A percentile compares a stretch with the other conserved stretches of the same genome.
Evolutionary conservation across 2,329 filamentous ascomycete genomes (phyloP).

Genomic region (Nectriaceae sp.): DNA sequence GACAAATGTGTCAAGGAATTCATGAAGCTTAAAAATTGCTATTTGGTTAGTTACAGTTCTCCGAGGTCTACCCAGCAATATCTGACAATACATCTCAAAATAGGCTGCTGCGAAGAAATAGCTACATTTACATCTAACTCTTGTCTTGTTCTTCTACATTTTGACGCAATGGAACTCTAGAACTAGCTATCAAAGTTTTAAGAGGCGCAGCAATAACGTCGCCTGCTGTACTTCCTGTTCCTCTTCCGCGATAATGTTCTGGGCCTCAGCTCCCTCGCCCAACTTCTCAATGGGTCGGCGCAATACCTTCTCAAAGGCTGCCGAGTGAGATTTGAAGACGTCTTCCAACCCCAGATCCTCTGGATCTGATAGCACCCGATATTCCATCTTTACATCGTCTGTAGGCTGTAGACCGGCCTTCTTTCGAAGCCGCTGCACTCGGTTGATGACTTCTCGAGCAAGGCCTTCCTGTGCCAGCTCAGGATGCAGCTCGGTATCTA

Average conservation of each 20-base stretch:
- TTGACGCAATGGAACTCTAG: constrained; percentile 12
- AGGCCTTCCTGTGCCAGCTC: constrained; percentile 88
- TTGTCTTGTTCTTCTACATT: constrained; percentile 12
- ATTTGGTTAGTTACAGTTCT: constrained; percentile 60
- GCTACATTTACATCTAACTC: constrained; percentile 2
- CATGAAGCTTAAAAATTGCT: constrained; percentile 82
- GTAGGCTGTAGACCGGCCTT: constrained; percentile 88
- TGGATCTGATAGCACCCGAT: constrained; percentile 76
- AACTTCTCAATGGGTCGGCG: constrained; percentile 69
- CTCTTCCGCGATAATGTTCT: constrained; percentile 71
- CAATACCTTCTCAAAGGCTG: constrained; percentile 74
- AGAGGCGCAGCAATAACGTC: constrained; percentile 73
- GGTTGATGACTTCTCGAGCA: constrained; percentile 88
- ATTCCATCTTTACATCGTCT: constrained; percentile 95
- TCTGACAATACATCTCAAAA: background rate
- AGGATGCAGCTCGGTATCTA: constrained; percentile 81
- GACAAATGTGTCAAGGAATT: constrained; percentile 91
- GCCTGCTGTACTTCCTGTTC: constrained; percentile 85
- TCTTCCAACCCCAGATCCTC: constrained; percentile 72
- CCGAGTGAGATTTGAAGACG: constrained; percentile 68
- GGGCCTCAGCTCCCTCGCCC: constrained; percentile 21
- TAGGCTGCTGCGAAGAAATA: constrained; percentile 32
- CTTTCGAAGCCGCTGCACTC: constrained; percentile 90
- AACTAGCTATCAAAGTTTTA: constrained; percentile 61
- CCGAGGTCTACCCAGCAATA: background rate